Base-by-base conservation (phyloP, 2,329 filamentous ascomycete species). In the Exophiala sp. region DNA sequence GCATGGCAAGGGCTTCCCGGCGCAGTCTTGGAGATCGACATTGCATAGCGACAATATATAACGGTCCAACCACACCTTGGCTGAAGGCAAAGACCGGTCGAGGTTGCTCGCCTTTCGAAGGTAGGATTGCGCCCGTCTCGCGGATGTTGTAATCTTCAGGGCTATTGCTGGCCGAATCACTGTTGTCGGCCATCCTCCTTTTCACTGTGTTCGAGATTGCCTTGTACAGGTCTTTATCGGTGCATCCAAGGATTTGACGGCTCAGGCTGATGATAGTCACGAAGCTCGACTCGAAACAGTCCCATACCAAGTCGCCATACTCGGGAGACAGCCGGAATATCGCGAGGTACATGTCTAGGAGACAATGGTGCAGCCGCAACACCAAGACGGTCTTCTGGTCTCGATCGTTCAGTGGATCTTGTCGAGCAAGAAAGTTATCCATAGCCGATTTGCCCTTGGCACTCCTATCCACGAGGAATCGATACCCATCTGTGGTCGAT, bases 1-100 rank as follows among this genome's bases (percentile, higher is more conserved):
- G 56, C 9, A 65, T 24, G 11, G 40, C 21, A 5, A 65, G 48
- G 7, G 64, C 64, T 34, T 54, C 57, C 6, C 63, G 60, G 34
- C 64, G 63, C 40, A 64, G 61, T 7, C 41, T 39, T 2, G 64
- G 64, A 24, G 64, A 60, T 3, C 64, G 62, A 40, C 64, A 65
- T 14, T 57, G 50, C 3, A 60, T 51, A 7, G 61, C 63, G n/a
- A 60, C 57, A 5, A 36, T 36, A 12, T 38, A 52, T 5, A 52
- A 21, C 14, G 50, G 50, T 5, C 50, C 50, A 14, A 40, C 36
- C n/a, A 52, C 36, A 7, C 50, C 50, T 41, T 52, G 50, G 33
- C 50, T 52, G 34, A 52, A 52, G 3, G 50, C 36, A 24, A 52
- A 52, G 11, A 52, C 50, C 29, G 50, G 50, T 4, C 50, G 33